phyloP scores from a whole-genome alignment of 1,139 yeast species.

The Torulaspora pretoriensis region DNA sequence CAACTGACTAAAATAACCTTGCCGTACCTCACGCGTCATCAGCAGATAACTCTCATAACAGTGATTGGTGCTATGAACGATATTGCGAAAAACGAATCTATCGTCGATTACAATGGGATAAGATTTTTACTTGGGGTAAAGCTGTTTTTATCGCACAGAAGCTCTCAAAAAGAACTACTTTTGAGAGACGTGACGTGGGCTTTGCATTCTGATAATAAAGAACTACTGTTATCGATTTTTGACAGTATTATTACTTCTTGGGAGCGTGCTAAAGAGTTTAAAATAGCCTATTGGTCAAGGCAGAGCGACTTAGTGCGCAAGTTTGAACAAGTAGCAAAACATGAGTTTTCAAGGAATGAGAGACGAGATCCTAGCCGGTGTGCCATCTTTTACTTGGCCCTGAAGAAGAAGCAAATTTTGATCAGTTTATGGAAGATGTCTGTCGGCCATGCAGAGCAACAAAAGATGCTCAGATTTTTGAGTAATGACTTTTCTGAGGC shows the following conservation, averaged over 20 bases:
- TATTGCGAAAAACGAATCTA: conserved; percentile 45
- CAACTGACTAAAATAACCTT: conserved; percentile 60
- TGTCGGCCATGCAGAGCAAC: conserved; percentile 72
- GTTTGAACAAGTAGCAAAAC: conserved; percentile 66
- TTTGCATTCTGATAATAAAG: conserved; percentile 73
- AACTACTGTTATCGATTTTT: conserved; percentile 55
- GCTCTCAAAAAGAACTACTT: conserved; percentile 48
- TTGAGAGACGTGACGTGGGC: conserved; percentile 91
- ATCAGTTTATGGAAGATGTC: conserved; percentile 81
- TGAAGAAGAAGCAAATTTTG: conserved; percentile 70
- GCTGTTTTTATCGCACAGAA: conserved; percentile 55
- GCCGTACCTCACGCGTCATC: conserved; percentile 85
- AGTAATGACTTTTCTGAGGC: conserved; percentile 67
- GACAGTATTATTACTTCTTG: conserved; percentile 54
- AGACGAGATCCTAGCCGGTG: conserved; percentile 70
- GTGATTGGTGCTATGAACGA: conserved; percentile 61
- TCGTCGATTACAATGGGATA: conserved; percentile 69
- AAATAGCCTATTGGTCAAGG: conserved; percentile 71
- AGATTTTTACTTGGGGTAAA: conserved; percentile 70
- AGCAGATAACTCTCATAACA: conserved; percentile 75
- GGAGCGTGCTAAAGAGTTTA: conserved; percentile 56
- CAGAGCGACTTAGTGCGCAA: conserved; percentile 47
- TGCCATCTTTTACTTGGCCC: conserved; percentile 71
- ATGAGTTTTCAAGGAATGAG: conserved; percentile 47
- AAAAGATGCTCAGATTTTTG: conserved; percentile 72